Conservation (phyloP, 2,329 filamentous ascomycete genomes). For the Sphaerostilbella broomeana region DNA sequence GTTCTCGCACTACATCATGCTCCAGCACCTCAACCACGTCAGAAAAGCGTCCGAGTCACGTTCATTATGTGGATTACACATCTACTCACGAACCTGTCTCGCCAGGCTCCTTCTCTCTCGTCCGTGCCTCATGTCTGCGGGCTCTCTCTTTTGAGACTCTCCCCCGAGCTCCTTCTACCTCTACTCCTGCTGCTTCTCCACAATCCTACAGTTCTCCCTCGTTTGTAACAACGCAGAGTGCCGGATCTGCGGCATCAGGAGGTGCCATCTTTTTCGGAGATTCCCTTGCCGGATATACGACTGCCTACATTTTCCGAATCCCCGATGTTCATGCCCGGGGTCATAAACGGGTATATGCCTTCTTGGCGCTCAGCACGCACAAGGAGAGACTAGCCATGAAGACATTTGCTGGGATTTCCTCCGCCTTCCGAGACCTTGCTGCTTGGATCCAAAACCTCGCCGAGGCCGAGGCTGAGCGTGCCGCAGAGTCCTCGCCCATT, state of each 20-base stretch:
- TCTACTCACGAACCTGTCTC: constrained; percentile 60
- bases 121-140: constrained; percentile 59
- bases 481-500: constrained; percentile 37
- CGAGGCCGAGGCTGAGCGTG: constrained; percentile 54
- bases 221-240: constrained; percentile 49
- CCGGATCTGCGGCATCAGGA: constrained; percentile 50
- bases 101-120: constrained; percentile 57
- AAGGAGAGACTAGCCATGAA: constrained; percentile 60
- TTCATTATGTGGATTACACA: constrained; percentile 61
- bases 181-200: constrained; percentile 31
- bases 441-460: constrained; percentile 60
- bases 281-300: constrained; percentile 58
- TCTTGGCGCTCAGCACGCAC: constrained; percentile 59
- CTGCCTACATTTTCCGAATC: constrained; percentile 64
- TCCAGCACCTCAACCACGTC: constrained; percentile 48
- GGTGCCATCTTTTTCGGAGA: constrained; percentile 66
- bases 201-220: constrained; percentile 36
- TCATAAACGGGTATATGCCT: constrained; percentile 62
- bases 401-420: constrained; percentile 55
- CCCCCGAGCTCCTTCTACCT: constrained; percentile 46
- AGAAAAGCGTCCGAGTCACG: constrained; percentile 43
- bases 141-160: constrained; percentile 62
- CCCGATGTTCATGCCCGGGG: constrained; percentile 61
- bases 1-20: constrained; percentile 40
- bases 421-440: constrained; percentile 57